A percentile compares a stretch with the other conserved stretches of the same genome.
These are phyloP conservation scores for Carex kokanica DNA, from an alignment of 176 grass and related monocot genomes.

Conservation along the genomic window DNA sequence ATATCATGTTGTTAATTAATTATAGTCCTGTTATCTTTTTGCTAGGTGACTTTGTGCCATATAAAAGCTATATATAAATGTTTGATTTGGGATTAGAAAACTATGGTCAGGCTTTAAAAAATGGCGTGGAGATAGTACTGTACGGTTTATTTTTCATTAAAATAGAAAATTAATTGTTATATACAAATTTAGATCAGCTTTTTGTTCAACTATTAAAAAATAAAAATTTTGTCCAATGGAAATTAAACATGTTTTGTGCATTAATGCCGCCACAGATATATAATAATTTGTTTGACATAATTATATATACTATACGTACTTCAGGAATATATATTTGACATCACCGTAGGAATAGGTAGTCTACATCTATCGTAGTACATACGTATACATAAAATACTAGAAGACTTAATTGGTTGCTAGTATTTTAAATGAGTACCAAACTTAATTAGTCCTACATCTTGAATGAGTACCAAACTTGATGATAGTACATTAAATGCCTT, in stretches of 20 bases:
- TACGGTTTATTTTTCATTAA: not conserved
- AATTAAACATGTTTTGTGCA: not conserved
- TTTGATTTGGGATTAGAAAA: not conserved
- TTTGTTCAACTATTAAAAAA: not conserved
- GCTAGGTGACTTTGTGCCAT: conserved; percentile 15
- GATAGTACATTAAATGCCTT: too few relatives aligned
- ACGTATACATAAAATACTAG: not conserved
- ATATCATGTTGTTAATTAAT: too few relatives aligned
- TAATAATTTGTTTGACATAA: not conserved
- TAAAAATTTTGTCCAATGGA: not conserved
- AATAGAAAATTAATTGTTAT: not conserved
- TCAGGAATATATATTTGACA: not conserved
- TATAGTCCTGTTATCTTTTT: not conserved
- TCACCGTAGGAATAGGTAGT: not conserved
- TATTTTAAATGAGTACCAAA: too few relatives aligned
- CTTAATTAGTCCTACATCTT: too few relatives aligned
- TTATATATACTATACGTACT: not conserved
- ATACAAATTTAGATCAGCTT: not conserved
- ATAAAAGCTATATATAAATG: not conserved
- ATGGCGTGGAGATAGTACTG: not conserved
- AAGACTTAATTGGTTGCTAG: not conserved
- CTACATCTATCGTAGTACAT: not conserved
- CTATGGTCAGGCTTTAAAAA: not conserved
- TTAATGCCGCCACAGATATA: not conserved
- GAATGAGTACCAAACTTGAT: too few relatives aligned